These are phyloP conservation scores for Cyberlindnera petersonii DNA, from an alignment of 805 yeast genomes.

Conservation along the genomic window DNA sequence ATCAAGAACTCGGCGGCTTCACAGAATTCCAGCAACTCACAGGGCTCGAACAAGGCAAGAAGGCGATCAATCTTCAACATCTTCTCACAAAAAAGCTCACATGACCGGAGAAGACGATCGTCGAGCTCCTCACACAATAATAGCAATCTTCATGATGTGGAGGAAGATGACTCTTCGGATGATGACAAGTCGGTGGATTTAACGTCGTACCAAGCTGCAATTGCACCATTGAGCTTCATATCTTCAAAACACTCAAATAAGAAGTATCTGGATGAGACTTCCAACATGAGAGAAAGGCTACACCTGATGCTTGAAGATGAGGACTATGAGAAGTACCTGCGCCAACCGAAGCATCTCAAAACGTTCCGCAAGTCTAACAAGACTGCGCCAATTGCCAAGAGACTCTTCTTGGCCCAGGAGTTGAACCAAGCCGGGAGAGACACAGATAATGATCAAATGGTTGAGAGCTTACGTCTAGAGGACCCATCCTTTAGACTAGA, in stretches of 20 bases:
- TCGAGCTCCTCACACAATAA: neutral
- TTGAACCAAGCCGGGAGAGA: conserved; percentile 29
- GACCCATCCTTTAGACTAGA: conserved; percentile 6
- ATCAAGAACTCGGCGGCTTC: conserved; percentile 1
- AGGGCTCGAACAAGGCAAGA: neutral
- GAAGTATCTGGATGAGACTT: conserved; percentile 3
- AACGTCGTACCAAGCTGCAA: conserved; percentile 15
- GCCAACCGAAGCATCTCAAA: conserved; percentile 54
- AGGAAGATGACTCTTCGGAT: conserved; percentile 16
- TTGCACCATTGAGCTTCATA: conserved; percentile 18
- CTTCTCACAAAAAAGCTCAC: conserved; percentile 3
- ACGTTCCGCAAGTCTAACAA: conserved; percentile 43
- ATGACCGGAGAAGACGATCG: conserved; percentile 1
- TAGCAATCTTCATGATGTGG: neutral
- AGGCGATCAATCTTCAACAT: conserved; percentile 10
- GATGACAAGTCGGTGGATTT: conserved; percentile 20
- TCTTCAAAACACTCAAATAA: neutral
- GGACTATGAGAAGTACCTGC: conserved; percentile 39
- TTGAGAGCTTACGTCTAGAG: conserved; percentile 4
- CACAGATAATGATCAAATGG: conserved; percentile 1
- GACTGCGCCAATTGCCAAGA: conserved; percentile 43
- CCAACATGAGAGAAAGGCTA: conserved; percentile 7
- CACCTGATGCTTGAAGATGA: conserved; percentile 26
- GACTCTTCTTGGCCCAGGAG: conserved; percentile 66
- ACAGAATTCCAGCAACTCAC: neutral